phyloP scores from a whole-genome alignment of 331 rosid genomes.

The Malus hybrid region DNA sequence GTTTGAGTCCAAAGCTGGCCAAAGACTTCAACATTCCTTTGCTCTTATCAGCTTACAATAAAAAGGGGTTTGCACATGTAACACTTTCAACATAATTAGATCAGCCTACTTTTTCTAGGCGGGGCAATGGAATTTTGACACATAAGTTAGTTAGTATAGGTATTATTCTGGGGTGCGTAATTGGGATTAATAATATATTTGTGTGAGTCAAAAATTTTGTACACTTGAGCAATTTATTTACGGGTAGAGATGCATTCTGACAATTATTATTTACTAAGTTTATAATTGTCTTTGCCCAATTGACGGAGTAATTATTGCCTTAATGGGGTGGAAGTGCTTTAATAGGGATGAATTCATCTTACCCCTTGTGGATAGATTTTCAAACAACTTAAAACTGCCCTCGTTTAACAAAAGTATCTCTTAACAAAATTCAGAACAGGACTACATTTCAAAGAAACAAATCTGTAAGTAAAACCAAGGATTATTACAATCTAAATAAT shows the following conservation, averaged over 20 bases:
- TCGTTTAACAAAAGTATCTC: too few species aligned
- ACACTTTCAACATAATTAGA: neutral
- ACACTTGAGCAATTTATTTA: neutral
- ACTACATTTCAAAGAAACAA: too few species aligned
- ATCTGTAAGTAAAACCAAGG: too few species aligned
- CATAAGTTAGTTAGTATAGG: neutral
- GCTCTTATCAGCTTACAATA: neutral
- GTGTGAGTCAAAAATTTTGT: neutral
- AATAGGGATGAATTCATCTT: neutral
- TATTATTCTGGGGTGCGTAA: neutral
- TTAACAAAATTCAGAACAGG: too few species aligned
- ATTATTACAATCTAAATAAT: too few species aligned
- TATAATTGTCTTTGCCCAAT: too few species aligned
- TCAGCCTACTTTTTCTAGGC: neutral
- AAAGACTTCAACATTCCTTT: neutral
- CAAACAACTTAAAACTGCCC: neutral
- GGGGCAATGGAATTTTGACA: neutral
- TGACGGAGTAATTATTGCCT: too few species aligned
- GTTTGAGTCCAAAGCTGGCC: neutral
- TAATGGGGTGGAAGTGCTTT: too few species aligned
- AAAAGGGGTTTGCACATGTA: neutral
- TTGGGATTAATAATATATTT: neutral
- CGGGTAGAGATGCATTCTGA: too few species aligned
- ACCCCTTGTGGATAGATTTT: neutral
- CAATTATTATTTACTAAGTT: too few species aligned